phyloP scores from a whole-genome alignment of 2,329 filamentous ascomycete genomes.

The Gyromitra esculenta region DNA sequence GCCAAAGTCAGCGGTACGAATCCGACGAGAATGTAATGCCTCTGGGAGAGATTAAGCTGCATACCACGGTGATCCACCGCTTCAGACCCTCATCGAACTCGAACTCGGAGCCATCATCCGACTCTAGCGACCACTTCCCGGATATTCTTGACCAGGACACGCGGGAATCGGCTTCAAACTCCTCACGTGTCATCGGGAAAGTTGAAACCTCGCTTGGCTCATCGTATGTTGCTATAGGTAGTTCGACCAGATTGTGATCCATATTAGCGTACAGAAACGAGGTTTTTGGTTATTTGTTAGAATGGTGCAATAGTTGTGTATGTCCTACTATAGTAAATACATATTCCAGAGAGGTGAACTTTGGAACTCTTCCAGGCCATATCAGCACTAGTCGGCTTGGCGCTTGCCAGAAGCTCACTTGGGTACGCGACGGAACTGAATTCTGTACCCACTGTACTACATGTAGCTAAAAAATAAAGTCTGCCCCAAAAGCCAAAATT shows the following conservation, averaged over 20 bases:
- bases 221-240: conserved; percentile 1
- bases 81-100: conserved; percentile 77
- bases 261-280: conserved; percentile 7
- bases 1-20: conserved; percentile 8
- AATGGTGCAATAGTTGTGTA: too few species aligned
- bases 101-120: conserved; percentile 84
- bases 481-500: too few species aligned
- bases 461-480: too few species aligned
- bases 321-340: too few species aligned
- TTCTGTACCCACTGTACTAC: too few species aligned
- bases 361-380: too few species aligned
- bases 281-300: not conserved
- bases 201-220: conserved; percentile 25
- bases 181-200: conserved; percentile 70
- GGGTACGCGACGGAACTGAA: too few species aligned
- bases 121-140: conserved; percentile 83
- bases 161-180: conserved; percentile 80
- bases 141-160: conserved; percentile 88
- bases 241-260: conserved; percentile 23
- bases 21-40: not conserved
- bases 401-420: too few species aligned
- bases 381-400: too few species aligned
- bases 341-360: too few species aligned
- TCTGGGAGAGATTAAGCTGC: conserved; percentile 58
- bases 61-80: conserved; percentile 77